phyloP scores from a whole-genome alignment of 345 rosid genomes.

The rapeseed (Brassica napus) region Da-Ae NC_063450.1:44395501-44396000 shows the following conservation, averaged over 20 bases:
- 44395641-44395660: neutral
- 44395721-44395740: slow-evolving; percentile 3
- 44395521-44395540: neutral
- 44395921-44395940: too few relatives aligned
- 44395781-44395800: slow-evolving; percentile 21
- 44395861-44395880: slow-evolving; percentile 11
- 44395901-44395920: neutral
- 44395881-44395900: neutral
- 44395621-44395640: neutral
- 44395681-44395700: neutral
- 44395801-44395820: slow-evolving; percentile 15
- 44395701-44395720: neutral
- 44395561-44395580: neutral
- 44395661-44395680: neutral
- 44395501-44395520: neutral
- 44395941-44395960: too few relatives aligned
- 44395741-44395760: slow-evolving; percentile 22
- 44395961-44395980: too few relatives aligned
- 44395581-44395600: neutral
- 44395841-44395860: neutral
- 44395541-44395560: neutral
- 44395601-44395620: neutral
- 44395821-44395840: neutral
- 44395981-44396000: too few relatives aligned
- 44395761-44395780: slow-evolving; percentile 21